phyloP scores from a whole-genome alignment of 179 eudicot genomes.

The Spinacia oleracea region DNA sequence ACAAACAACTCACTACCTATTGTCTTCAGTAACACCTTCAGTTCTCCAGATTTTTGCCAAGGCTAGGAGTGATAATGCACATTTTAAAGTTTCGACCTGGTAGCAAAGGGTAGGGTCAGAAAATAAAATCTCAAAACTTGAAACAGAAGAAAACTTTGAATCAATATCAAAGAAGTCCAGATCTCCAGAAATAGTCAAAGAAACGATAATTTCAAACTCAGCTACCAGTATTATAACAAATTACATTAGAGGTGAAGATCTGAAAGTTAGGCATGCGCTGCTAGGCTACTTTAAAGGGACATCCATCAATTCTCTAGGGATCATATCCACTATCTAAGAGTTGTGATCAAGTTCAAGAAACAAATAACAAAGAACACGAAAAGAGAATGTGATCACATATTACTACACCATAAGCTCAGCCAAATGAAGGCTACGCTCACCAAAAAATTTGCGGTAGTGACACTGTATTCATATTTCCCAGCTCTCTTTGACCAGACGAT shows the following conservation, averaged over 20 bases:
- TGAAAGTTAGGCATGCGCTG: neutral
- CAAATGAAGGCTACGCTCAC: conserved; percentile 40
- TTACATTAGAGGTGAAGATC: neutral
- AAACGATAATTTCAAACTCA: neutral
- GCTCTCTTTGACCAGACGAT: conserved; percentile 99
- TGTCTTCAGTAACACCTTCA: conserved; percentile 94
- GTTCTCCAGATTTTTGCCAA: conserved; percentile 78
- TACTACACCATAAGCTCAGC: neutral
- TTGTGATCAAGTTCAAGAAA: neutral
- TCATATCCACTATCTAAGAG: neutral
- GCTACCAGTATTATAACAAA: neutral
- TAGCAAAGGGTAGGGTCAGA: conserved; percentile 16
- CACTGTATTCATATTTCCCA: conserved; percentile 96
- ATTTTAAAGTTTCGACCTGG: conserved; percentile 95
- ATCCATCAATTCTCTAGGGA: neutral
- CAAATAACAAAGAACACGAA: neutral
- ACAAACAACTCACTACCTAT: conserved; percentile 55
- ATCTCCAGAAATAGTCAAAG: neutral
- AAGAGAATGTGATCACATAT: neutral
- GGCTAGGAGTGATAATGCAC: conserved; percentile 86
- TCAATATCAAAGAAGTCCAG: neutral
- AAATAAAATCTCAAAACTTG: neutral
- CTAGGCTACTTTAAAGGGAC: neutral
- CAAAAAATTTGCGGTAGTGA: conserved; percentile 96
- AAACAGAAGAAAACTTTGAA: neutral